These are phyloP conservation scores for Boletus reticulatus DNA, from an alignment of 768 basidiomycete species.

Conservation along the genomic window DNA sequence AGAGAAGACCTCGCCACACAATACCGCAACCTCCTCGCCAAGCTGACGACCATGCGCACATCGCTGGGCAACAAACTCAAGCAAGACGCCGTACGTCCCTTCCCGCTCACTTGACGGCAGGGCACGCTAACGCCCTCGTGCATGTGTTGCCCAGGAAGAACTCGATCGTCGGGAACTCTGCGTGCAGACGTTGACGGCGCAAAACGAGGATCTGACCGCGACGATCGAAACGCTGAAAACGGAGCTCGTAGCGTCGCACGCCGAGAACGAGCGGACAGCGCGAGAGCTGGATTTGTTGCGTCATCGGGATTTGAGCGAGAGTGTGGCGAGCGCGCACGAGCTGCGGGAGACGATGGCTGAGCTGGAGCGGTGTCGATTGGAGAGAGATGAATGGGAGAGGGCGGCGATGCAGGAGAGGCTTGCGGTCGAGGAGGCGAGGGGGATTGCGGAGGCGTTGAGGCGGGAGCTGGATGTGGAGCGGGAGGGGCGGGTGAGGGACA, in stretches of 20 bases:
- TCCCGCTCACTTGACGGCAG: too few relatives aligned
- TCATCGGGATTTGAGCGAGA: conserved; percentile 65
- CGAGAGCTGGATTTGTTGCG: conserved; percentile 69
- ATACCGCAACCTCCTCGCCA: conserved; percentile 82
- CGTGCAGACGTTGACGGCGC: conserved; percentile 71
- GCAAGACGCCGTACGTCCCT: conserved; percentile 86
- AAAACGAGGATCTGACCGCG: conserved; percentile 68
- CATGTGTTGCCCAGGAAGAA: conserved; percentile 73
- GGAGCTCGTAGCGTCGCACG: conserved; percentile 75
- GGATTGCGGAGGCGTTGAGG: conserved; percentile 51
- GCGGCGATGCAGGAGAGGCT: conserved; percentile 65
- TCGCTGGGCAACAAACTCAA: conserved; percentile 92
- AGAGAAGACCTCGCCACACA: conserved; percentile 85
- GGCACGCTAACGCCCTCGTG: not conserved
- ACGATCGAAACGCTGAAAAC: conserved; percentile 78
- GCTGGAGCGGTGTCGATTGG: conserved; percentile 80
- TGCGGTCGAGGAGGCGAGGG: conserved; percentile 64
- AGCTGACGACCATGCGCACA: conserved; percentile 90
- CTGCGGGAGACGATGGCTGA: conserved; percentile 82
- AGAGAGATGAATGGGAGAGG: conserved; percentile 72
- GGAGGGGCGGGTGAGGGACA: conserved; percentile 55
- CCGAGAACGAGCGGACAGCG: conserved; percentile 70
- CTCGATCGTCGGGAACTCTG: conserved; percentile 89
- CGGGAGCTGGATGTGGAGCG: conserved; percentile 68
- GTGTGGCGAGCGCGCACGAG: conserved; percentile 68